Percentiles rank a stretch among this genome's conserved stretches.
Conservation (phyloP, 257 asterid species). For the Petunia axillaris region DNA sequence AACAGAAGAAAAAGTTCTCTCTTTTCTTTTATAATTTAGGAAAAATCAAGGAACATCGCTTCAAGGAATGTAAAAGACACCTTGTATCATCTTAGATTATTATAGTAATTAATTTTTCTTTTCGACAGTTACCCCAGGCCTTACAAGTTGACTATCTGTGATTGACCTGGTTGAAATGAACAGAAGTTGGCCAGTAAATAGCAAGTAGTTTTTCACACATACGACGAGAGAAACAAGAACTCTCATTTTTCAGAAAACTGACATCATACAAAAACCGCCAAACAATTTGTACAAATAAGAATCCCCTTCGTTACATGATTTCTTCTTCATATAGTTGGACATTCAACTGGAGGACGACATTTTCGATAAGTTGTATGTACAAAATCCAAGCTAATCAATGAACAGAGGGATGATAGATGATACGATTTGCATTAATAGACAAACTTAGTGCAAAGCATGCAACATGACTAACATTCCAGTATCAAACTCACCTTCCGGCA, state of each 20-base stretch:
- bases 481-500: conserved; percentile 64
- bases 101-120: background rate
- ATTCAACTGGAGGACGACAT: background rate
- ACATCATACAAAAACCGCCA: background rate
- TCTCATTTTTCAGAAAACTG: background rate
- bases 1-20: background rate
- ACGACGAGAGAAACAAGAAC: background rate
- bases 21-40: background rate
- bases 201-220: no score
- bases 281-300: background rate
- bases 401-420: background rate
- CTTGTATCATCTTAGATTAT: background rate
- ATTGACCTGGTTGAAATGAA: background rate
- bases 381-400: background rate
- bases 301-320: background rate
- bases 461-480: background rate
- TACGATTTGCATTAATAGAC: conserved; percentile 1
- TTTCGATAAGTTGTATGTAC: background rate
- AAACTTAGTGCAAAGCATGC: background rate
- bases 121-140: background rate
- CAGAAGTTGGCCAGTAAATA: background rate
- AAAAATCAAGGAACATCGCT: background rate
- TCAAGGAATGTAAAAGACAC: background rate
- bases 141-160: background rate
- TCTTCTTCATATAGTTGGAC: background rate